Evolutionary conservation across 2,329 filamentous ascomycete genomes (phyloP), one percentile per base, ranked within the genome.

Genomic region (Curvularia hawaiiensis): DNA sequence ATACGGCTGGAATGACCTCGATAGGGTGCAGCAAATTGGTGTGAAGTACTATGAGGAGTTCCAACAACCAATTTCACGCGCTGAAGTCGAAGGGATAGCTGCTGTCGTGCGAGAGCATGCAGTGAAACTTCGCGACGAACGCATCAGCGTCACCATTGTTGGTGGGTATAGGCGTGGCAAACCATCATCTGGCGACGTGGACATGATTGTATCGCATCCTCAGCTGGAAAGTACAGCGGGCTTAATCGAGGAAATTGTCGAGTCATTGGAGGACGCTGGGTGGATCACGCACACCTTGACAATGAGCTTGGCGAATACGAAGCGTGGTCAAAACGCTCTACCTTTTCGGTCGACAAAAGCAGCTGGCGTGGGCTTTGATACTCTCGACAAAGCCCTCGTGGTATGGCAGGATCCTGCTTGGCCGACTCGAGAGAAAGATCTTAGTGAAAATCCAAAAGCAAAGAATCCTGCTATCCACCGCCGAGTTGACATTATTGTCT

Each of bases 21-120:
- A 83, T 0, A 86, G 92, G 12, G 90, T 91, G 1, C 94, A 97
- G 75, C 92, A 98, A 73, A 96, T 98, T 54, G 94, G 95, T 0
- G 81, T 97, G 44, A 98, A 98, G 73, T 97, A 88, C 77, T 97
- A 96, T 73, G 90, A 96, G 33, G 94, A 98, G 62, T 90, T 99
- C 54, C 79, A 85, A 45, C 76, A 83, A 16, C 86, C 84, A 14
- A 91, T 98, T 4, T 84, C 91, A 0, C 85, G 92, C 1, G 56
- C 70, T 0, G 92, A 98, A 74, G 90, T 92, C 0, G 88, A 91
- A 64, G 69, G 73, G 0, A 96, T 97, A 52, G 85, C 84, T 0
- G 68, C 78, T 4, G 79, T 82, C 1, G 83, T 97, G 16, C 81
- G 89, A 1, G 68, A 78, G 1, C 88, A 95, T 61, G 92, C 92